Conservation (phyloP, 2,329 filamentous ascomycete species). For the Talaromyces sp. region DNA sequence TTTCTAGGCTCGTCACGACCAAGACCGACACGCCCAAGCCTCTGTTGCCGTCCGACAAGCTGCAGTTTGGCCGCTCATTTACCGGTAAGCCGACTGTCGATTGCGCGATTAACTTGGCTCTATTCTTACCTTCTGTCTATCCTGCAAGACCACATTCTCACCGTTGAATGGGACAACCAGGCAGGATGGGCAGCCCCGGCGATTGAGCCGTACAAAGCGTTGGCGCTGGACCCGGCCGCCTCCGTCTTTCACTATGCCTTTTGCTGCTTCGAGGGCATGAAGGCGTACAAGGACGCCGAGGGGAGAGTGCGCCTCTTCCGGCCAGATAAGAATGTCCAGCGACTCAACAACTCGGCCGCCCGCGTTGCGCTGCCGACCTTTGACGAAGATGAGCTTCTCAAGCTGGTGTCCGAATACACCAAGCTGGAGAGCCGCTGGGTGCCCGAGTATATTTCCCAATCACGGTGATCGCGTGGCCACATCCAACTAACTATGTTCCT, state of each 20-base stretch:
- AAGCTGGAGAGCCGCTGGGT: conserved; percentile 86
- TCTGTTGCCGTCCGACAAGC: conserved; percentile 8
- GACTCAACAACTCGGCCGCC: conserved; percentile 38
- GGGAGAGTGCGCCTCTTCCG: conserved; percentile 72
- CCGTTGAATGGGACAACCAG: conserved; percentile 59
- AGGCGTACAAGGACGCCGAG: conserved; percentile 64
- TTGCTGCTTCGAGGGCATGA: conserved; percentile 84
- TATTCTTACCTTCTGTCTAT: background rate
- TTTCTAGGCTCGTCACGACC: background rate
- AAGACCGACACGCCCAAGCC: conserved; percentile 4
- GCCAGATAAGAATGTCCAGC: conserved; percentile 65
- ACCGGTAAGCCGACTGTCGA: conserved; percentile 4
- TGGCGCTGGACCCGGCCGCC: conserved; percentile 74
- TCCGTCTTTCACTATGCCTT: conserved; percentile 83
- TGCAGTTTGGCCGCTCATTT: conserved; percentile 11
- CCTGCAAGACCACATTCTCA: conserved; percentile 76
- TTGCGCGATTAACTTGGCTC: background rate
- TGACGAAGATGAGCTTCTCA: conserved; percentile 65
- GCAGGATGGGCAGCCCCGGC: conserved; percentile 69
- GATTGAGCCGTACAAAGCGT: conserved; percentile 70
- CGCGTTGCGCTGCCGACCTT: conserved; percentile 79
- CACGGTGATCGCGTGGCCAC: background rate
- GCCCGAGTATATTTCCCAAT: conserved; percentile 52
- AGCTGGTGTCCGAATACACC: conserved; percentile 75
- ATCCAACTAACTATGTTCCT: background rate